Percentiles rank a stretch among this genome's conserved stretches.
phyloP scores from a whole-genome alignment of 768 basidiomycete species.

The Agrocybe praecox region DNA sequence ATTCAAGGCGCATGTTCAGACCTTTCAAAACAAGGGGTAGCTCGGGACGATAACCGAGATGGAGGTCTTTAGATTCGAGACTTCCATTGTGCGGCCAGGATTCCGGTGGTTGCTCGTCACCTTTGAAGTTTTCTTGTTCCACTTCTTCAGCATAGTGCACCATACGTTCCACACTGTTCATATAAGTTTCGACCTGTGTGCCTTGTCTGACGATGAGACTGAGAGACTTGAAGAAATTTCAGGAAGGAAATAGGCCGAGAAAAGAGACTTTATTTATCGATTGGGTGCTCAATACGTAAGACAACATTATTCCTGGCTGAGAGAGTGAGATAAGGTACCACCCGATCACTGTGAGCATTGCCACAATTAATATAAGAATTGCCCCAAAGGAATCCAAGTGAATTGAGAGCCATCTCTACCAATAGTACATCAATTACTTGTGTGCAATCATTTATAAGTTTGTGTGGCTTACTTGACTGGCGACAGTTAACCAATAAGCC shows the following conservation, averaged over 20 bases:
- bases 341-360: constrained; percentile 73
- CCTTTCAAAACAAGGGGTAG: no score
- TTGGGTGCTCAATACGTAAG: constrained; percentile 79
- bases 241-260: neutral
- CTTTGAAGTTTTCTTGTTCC: no score
- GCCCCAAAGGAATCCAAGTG: constrained; percentile 85
- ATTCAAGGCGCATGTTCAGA: no score
- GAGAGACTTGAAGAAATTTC: constrained; percentile 43
- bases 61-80: no score
- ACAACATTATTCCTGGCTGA: constrained; percentile 73
- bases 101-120: no score
- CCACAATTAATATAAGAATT: constrained; percentile 72
- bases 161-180: no score
- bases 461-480: no score
- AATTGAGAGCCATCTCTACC: constrained; percentile 78
- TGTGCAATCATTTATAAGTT: neutral
- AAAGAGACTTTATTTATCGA: constrained; percentile 35
- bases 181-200: constrained; percentile 88
- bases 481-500: no score
- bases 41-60: no score
- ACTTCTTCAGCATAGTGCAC: no score
- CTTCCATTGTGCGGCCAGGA: no score
- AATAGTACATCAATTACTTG: neutral
- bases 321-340: constrained; percentile 75
- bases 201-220: constrained; percentile 76